Base-by-base conservation (phyloP, 148 eudicot genomes). In the Talinum fruticosum region DNA sequence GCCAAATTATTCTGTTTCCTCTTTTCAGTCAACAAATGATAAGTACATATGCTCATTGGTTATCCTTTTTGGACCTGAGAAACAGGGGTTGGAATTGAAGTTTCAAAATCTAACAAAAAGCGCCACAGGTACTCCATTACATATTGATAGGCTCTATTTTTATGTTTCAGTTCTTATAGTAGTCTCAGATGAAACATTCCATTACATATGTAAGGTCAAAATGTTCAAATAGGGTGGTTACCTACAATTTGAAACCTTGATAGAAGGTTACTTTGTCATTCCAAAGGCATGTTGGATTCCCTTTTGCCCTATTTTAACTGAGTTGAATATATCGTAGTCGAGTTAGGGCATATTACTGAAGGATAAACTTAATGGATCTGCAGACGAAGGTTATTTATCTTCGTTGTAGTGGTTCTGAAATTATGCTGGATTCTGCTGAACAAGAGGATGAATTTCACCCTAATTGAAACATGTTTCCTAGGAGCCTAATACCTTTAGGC, bases 71-170 rank as follows among this genome's bases (percentile, higher is more conserved):
- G 75, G 70, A 74, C 80, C 86, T 68, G 91, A 96, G 78, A 96
- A 96, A 80, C 84, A 89, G 82, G 92, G 84, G 57, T 84, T 93
- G 85, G 98, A 91, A 83, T 87, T 84, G 84, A 93, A 91, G 83
- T 88, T 91, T 73, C 86, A 84, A 38, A 82, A 84, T 54, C 71
- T 89, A 35, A 81, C 84, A 70, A 82, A 85, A 83, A 79, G 33
- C 70, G 79, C 81, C 72, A 59, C 92, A 89, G 99, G 99, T 94
- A 84, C 35, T 53, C 10, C 30, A 49, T 35, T 10, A 6, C 18
- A n/a, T 1, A 26, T 24, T 45, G 19, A 32, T 24, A 29, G 8
- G 18, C 49, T 44, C 44, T 26, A n/a, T 8, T 51, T 33, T 24
- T 67, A 76, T 68, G 33, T 5, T 49, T 15, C 23, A 44, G 57